Percentiles rank a stretch among this genome's conserved stretches.
Evolutionary conservation across 257 asterid species (phyloP).

Genomic region (Rhazya stricta): DNA sequence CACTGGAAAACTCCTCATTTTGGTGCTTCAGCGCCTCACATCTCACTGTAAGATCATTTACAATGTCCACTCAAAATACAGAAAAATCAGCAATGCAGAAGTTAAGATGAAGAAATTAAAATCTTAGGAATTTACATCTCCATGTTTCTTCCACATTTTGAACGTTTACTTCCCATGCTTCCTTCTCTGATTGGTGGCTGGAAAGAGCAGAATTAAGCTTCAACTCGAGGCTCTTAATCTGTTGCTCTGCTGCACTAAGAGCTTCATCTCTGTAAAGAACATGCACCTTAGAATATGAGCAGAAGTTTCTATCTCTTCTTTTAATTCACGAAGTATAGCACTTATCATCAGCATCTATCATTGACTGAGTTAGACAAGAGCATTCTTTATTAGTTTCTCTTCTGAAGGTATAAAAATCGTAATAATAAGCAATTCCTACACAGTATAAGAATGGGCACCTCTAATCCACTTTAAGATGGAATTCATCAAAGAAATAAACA

Average conservation of each 20-base stretch:
- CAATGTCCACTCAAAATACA: not conserved
- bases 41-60: slow-evolving; percentile 54
- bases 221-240: slow-evolving; percentile 58
- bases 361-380: not conserved
- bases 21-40: slow-evolving; percentile 67
- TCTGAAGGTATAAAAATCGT: not conserved
- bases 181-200: slow-evolving; percentile 70
- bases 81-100: slow-evolving; percentile 12
- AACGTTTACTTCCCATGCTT: slow-evolving; percentile 74
- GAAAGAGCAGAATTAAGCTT: slow-evolving; percentile 70
- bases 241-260: slow-evolving; percentile 52
- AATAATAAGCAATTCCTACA: not conserved
- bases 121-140: slow-evolving; percentile 51
- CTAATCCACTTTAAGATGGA: not conserved
- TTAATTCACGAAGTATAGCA: not conserved
- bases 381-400: not conserved
- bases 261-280: slow-evolving; percentile 72
- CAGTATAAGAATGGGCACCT: not conserved
- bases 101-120: slow-evolving; percentile 3
- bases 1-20: slow-evolving; percentile 42
- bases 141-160: slow-evolving; percentile 90
- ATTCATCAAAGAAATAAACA: not conserved
- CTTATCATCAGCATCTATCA: not conserved
- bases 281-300: slow-evolving; percentile 18
- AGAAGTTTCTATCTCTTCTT: slow-evolving; percentile 14